These are phyloP conservation scores for Apiospora marii DNA, from an alignment of 2,329 filamentous ascomycete species.

Conservation along the genomic window DNA sequence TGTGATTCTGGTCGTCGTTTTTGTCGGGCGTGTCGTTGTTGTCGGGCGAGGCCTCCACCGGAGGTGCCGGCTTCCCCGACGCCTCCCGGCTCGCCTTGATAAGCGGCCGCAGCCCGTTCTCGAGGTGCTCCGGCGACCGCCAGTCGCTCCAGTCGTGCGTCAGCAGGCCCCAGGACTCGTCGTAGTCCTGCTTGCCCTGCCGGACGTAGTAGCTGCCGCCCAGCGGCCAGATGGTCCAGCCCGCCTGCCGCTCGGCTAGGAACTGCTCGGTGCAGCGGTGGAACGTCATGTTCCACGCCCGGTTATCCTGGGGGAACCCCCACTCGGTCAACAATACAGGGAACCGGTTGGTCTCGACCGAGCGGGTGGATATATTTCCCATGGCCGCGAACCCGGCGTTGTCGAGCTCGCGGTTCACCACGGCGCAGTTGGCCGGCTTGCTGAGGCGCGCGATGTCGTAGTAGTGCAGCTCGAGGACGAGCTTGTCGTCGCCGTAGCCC, in stretches of 20 bases:
- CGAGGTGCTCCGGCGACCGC: slow-evolving; percentile 52
- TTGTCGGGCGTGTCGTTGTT: not conserved
- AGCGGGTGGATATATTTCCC: slow-evolving; percentile 34
- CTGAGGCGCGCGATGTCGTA: slow-evolving; percentile 55
- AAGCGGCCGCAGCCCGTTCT: slow-evolving; percentile 47
- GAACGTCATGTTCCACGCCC: slow-evolving; percentile 56
- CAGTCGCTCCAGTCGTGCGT: slow-evolving; percentile 61
- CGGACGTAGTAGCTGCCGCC: slow-evolving; percentile 66
- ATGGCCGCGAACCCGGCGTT: slow-evolving; percentile 61
- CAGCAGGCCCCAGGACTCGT: slow-evolving; percentile 64
- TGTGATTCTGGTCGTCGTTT: not conserved
- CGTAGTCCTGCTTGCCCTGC: slow-evolving; percentile 57
- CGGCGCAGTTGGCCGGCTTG: slow-evolving; percentile 50
- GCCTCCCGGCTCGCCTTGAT: slow-evolving; percentile 39
- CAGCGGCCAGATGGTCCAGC: slow-evolving; percentile 67
- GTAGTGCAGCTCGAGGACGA: slow-evolving; percentile 68
- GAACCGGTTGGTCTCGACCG: slow-evolving; percentile 47
- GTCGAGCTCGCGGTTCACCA: slow-evolving; percentile 53
- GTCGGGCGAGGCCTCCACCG: not conserved
- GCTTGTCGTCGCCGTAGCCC: slow-evolving; percentile 56
- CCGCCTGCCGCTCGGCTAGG: slow-evolving; percentile 54
- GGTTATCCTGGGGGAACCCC: slow-evolving; percentile 57
- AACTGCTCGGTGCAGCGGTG: slow-evolving; percentile 58
- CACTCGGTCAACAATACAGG: slow-evolving; percentile 62
- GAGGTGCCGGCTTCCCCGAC: slow-evolving; percentile 23